A percentile compares a stretch with the other conserved stretches of the same genome.
Conservation (phyloP, 2,329 filamentous ascomycete species). For the Neopestalotiopsis sp. region DNA sequence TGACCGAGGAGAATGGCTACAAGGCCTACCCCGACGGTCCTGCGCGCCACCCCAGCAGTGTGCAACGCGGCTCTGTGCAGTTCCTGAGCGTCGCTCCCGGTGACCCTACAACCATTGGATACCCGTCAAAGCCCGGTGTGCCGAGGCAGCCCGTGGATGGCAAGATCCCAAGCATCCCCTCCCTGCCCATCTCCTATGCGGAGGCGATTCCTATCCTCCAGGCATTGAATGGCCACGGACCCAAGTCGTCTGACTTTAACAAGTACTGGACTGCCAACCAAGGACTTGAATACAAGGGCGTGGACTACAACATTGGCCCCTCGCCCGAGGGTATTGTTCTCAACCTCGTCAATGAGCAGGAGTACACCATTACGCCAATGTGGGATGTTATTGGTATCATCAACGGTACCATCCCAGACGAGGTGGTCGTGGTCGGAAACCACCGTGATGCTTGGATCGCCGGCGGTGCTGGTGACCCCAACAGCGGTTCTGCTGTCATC, state of each 20-base stretch:
- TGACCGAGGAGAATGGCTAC: constrained; percentile 82
- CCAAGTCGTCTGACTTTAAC: constrained; percentile 75
- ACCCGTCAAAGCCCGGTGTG: constrained; percentile 88
- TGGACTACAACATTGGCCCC: constrained; percentile 85
- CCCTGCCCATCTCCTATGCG: constrained; percentile 85
- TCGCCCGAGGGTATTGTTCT: constrained; percentile 74
- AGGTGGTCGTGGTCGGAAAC: constrained; percentile 90
- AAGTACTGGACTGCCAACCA: constrained; percentile 72
- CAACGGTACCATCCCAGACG: constrained; percentile 83
- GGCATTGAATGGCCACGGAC: constrained; percentile 87
- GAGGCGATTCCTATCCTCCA: constrained; percentile 89
- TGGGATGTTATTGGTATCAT: constrained; percentile 95
- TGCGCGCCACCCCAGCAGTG: constrained; percentile 84
- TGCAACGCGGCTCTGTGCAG: constrained; percentile 87
- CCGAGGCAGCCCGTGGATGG: constrained; percentile 74
- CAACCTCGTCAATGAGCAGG: constrained; percentile 79
- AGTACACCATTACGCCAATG: constrained; percentile 79
- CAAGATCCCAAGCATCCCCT: constrained; percentile 83
- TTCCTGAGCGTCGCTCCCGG: constrained; percentile 74
- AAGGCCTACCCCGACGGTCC: constrained; percentile 83
- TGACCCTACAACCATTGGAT: constrained; percentile 91
- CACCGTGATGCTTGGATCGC: constrained; percentile 89
- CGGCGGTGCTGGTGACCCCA: constrained; percentile 82
- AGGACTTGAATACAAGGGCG: constrained; percentile 78
- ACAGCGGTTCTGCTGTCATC: constrained; percentile 79